Base-by-base conservation (phyloP, 306 rosid species). In the Purshia tridentata region DNA sequence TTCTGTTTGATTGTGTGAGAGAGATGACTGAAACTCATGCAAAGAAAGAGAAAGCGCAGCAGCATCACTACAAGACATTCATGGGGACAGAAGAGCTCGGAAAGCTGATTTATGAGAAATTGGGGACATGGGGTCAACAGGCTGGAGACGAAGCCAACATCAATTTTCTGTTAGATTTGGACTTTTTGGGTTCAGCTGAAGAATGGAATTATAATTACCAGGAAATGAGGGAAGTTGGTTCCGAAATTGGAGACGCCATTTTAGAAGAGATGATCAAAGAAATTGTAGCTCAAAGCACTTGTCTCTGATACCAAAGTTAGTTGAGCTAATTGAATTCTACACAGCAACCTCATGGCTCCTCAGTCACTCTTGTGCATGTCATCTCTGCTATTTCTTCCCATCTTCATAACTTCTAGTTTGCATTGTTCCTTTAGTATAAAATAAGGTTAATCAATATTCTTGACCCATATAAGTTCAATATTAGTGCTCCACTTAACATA, bases 1-100 rank as follows among this genome's bases (percentile, higher is more conserved):
- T 91, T 10, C 67, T 91, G 40, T 91, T 95, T 69, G 88, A 88
- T 68, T 91, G 86, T 76, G 88, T 85, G 64, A 84, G 87, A 78
- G 93, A 92, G 64, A 80, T 86, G 35, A 78, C 83, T 2, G 78
- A 59, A 61, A 74, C 75, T 35, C 70, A 76, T 39, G 72, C 69
- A 41, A 78, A 64, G 69, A 80, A 77, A 35, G 82, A 68, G 18
- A 85, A 58, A 1, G 60, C n/a, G 19, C 10, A 19, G 19, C 49
- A n/a, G 14, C 65, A 29, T 1, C 6, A 53, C 57, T 2, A 39
- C 75, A 72, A 47, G 16, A 58, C 72, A 42, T 77, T 86, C 10
- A 46, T 78, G 73, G 86, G 86, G 9, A 65, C 87, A 5, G 90
- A 86, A 54, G 81, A 84, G 74, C 57, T 85, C 4, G 86, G 88